Conservation (phyloP, 1,284 basidiomycete species). For the Trichosporon sp. region DNA sequence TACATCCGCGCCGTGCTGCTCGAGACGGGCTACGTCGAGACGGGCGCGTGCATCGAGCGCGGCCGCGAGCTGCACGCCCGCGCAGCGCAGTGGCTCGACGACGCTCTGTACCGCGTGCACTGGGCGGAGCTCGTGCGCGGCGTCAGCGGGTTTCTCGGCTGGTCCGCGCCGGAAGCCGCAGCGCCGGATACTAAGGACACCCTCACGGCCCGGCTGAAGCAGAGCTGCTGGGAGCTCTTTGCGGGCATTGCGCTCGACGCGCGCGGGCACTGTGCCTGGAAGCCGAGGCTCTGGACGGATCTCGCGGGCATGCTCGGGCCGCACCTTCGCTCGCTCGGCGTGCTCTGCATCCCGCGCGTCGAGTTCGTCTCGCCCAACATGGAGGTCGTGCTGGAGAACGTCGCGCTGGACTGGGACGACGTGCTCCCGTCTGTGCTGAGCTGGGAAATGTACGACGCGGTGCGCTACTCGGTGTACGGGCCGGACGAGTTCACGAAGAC, state of each 20-base stretch:
- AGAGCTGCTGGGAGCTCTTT: not conserved
- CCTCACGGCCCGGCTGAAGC: not conserved
- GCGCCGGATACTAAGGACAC: not conserved
- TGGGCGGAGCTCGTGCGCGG: conserved; percentile 11
- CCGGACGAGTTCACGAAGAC: not conserved
- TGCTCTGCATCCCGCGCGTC: conserved; percentile 13
- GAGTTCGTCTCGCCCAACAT: conserved; percentile 10
- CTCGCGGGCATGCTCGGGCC: not conserved
- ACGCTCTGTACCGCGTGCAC: conserved; percentile 13
- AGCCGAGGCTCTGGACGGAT: conserved; percentile 13
- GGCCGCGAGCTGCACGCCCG: conserved; percentile 1
- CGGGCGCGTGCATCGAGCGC: not conserved
- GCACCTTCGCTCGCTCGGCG: conserved; percentile 2
- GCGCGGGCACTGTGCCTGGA: not conserved
- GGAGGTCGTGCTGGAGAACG: conserved; percentile 17
- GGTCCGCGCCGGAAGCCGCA: not conserved
- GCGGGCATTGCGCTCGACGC: conserved; percentile 7
- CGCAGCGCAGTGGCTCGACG: not conserved
- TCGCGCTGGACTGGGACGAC: conserved; percentile 12
- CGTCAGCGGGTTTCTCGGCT: not conserved
- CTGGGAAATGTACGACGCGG: not conserved
- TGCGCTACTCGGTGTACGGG: not conserved
- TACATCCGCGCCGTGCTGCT: conserved; percentile 9
- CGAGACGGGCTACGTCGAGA: conserved; percentile 7
- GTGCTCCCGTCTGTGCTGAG: conserved; percentile 11